Conservation (phyloP, 192 early-diverging fungal genomes). For the Umbelopsis sp. region DNA sequence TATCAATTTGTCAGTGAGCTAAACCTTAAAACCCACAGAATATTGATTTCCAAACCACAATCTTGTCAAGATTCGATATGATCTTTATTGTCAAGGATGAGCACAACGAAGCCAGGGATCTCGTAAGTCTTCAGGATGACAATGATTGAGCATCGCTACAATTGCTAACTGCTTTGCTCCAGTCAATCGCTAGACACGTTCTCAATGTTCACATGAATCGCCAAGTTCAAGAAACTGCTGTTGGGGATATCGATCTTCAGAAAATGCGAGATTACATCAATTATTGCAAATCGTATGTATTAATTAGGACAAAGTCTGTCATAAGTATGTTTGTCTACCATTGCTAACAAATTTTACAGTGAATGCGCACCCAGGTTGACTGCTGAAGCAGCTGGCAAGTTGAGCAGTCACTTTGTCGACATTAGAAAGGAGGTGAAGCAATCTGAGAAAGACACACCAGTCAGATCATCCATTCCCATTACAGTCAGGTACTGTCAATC, state of each 20-base stretch:
- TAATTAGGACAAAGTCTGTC: neutral
- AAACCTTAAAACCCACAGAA: conserved; percentile 55
- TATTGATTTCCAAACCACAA: conserved; percentile 99
- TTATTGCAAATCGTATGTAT: conserved; percentile 83
- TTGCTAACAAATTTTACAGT: conserved; percentile 35
- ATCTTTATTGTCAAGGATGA: conserved; percentile 99
- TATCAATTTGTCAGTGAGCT: neutral
- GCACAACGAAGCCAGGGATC: conserved; percentile 91
- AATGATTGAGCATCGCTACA: neutral
- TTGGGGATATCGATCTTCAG: conserved; percentile 87
- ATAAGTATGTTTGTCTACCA: neutral
- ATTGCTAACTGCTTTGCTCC: conserved; percentile 18
- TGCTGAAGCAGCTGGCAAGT: conserved; percentile 86
- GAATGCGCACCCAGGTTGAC: conserved; percentile 95
- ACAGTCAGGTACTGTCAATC: conserved; percentile 76
- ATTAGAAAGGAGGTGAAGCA: conserved; percentile 85
- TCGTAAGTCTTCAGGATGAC: conserved; percentile 39
- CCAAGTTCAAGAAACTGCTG: conserved; percentile 61
- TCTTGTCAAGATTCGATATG: conserved; percentile 99
- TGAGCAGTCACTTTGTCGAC: conserved; percentile 91
- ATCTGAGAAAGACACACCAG: conserved; percentile 71
- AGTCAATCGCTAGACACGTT: conserved; percentile 96
- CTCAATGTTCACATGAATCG: conserved; percentile 91
- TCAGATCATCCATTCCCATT: conserved; percentile 90
- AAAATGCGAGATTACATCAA: conserved; percentile 96